Percentiles rank a stretch among this genome's conserved stretches.
Evolutionary conservation across 345 rosid species (phyloP).

Genomic region (Acer negundo): DNA sequence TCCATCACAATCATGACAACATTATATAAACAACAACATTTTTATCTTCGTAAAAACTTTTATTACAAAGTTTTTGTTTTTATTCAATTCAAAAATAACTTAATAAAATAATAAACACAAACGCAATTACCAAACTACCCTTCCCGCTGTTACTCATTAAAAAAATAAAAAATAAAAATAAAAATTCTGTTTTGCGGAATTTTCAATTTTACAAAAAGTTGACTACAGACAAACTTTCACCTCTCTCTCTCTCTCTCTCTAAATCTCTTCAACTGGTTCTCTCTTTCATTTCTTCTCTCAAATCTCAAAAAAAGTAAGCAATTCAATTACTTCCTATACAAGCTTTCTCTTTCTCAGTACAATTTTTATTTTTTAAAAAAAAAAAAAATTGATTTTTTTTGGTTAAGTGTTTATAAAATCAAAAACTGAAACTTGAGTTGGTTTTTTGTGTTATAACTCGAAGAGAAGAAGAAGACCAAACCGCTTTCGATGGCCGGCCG

Average conservation of each 20-base stretch:
- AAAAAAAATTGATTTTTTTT: background rate
- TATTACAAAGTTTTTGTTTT: background rate
- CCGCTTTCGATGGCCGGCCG: conserved; percentile 69
- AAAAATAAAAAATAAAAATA: background rate
- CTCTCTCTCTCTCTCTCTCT: conserved; percentile 9
- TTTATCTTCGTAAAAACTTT: conserved; percentile 1
- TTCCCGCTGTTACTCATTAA: conserved; percentile 19
- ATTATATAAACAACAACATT: too few species aligned
- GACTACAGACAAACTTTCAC: conserved; percentile 21
- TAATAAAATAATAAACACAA: too few species aligned
- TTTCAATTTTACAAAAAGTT: background rate
- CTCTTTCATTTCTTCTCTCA: background rate
- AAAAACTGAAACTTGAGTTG: background rate
- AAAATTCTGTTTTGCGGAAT: background rate
- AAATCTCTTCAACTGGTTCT: conserved; percentile 11
- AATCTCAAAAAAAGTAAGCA: conserved; percentile 9
- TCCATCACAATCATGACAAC: background rate
- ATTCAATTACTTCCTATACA: conserved; percentile 20
- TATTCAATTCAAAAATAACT: background rate
- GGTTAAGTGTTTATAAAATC: background rate
- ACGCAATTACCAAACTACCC: conserved; percentile 1
- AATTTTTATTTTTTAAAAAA: background rate
- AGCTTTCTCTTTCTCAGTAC: conserved; percentile 5
- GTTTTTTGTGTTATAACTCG: background rate
- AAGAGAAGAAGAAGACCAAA: background rate